These are phyloP conservation scores for Mycena capillaripes DNA, from an alignment of 768 basidiomycete species.

Conservation along the genomic window DNA sequence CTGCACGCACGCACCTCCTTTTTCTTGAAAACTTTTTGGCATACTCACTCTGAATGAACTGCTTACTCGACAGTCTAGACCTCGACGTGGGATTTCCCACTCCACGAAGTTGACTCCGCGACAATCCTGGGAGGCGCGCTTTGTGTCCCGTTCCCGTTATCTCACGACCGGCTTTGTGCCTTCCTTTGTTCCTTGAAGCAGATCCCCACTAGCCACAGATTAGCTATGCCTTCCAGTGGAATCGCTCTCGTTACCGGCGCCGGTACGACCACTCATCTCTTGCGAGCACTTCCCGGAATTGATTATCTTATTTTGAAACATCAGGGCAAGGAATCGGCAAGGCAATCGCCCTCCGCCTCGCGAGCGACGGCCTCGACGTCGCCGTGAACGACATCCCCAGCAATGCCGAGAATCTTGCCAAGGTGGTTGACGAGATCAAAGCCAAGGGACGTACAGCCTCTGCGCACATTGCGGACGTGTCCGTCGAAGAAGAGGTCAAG, in stretches of 20 bases:
- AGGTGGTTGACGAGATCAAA: conserved; percentile 42
- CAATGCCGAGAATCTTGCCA: conserved; percentile 42
- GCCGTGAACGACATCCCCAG: conserved; percentile 53
- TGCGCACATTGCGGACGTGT: conserved; percentile 33
- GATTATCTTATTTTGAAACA: not conserved
- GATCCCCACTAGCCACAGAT: too few relatives aligned
- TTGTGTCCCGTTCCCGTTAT: too few relatives aligned
- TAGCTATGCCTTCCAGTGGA: not conserved
- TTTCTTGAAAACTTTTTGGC: too few relatives aligned
- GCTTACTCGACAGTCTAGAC: too few relatives aligned
- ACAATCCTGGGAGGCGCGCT: too few relatives aligned
- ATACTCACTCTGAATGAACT: too few relatives aligned
- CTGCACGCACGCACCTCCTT: too few relatives aligned
- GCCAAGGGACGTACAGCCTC: conserved; percentile 33
- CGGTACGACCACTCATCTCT: not conserved
- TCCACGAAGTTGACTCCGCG: too few relatives aligned
- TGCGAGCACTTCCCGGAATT: not conserved
- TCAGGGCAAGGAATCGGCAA: conserved; percentile 57
- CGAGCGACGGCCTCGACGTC: conserved; percentile 55
- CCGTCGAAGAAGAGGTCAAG: conserved; percentile 41
- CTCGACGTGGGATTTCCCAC: too few relatives aligned
- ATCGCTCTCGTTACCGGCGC: conserved; percentile 5
- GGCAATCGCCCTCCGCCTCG: conserved; percentile 56
- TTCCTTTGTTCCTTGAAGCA: too few relatives aligned
- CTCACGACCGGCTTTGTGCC: too few relatives aligned